Evolutionary conservation across 371 early-diverging fungal genomes (phyloP), one percentile per base, ranked within the genome.

Genomic region (Fennellomyces sp.): DNA sequence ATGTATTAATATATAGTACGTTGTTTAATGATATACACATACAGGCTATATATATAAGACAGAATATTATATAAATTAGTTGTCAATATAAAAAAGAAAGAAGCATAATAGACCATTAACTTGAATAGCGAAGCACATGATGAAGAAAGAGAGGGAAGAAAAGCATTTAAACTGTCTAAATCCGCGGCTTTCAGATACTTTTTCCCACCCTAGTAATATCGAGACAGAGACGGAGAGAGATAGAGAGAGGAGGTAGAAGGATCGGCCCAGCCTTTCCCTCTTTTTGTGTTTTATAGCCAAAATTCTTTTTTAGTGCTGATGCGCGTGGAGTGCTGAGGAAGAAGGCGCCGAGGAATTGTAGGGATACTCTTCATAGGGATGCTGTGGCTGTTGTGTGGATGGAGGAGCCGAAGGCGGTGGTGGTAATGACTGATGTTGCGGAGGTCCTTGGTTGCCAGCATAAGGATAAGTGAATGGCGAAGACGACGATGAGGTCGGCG

Each of bases 221-320:
- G 8, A 45, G 17, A 45, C 5, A 39, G 39, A 39, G 17, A 26
- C 38, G 21, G 33, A 36, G 39, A 54, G 55, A 39, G 27, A 39
- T 7, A 23, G 36, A 11, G 53, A 28, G 52, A 23, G 28, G 11
- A 23, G 8, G 35, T 23, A 3, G 3, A 36, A 29, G 51, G 31
- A 28, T n/a, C 55, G 55, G 55, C 39, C 55, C 55, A 54, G 55
- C 55, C 55, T 39, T 39, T 39, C 23, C n/a, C 23, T 17, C 2
- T 45, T 45, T 45, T 4, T 23, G 21, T 28, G 10, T 31, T 10
- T 28, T 1, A 50, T 25, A 49, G 25, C 21, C 29, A 50, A 31
- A 31, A 50, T 31, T 50, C 12, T 10, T 50, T 30, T 21, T 50
- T 3, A 31, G 15, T 2, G 5, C 5, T 26, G 15, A 19, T 2